Evolutionary conservation across 208 protist species (phyloP), one percentile per base, ranked within the genome.

Genomic region (Endotrypanum monterogeii): DNA sequence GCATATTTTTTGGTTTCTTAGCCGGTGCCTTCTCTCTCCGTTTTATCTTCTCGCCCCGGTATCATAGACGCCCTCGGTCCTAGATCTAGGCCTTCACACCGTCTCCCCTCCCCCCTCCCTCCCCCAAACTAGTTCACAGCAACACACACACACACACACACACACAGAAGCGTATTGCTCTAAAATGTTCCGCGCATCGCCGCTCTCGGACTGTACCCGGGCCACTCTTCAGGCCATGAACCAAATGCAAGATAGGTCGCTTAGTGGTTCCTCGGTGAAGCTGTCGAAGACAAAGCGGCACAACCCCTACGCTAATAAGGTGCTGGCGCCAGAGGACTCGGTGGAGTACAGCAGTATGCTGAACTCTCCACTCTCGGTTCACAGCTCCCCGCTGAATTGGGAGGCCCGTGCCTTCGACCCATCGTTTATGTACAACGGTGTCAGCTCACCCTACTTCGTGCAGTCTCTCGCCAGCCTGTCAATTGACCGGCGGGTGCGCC

Each of bases 141-240:
- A 7, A 60, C 55, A 28, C 18, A 63, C 37, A 65, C 37, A 9
- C 12, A 48, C 18, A 44, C 37, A n/a, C 37, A 28, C 60, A 14
- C 18, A 39, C 60, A 48, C 60, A 65, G 23, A 68, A 28, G 63
- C 41, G 28, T 25, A 23, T 54, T 54, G 41, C 50, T 54, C 41
- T 35, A 67, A 23, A 32, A 80, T 84, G 71, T 63, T 65, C 57
- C 35, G 32, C 37, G 46, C 50, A 23, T 73, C 41, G 44, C 84
- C 86, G 20, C 81, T 94, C 37, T 39, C 80, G 18, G 90, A 94
- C 77, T 94, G 90, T 76, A 92, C 88, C 44, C 62, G 82, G 25
- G 87, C 84, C 63, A 82, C 63, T 39, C 75, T 89, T 25, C 90
- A 94, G 77, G 77, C 85, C 44, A 80, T 82, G 69, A 94, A 94